Percentiles rank a stretch among this genome's conserved stretches.
Conservation (phyloP, 2,329 filamentous ascomycete species). For the Tolypocladium paradoxum region DNA sequence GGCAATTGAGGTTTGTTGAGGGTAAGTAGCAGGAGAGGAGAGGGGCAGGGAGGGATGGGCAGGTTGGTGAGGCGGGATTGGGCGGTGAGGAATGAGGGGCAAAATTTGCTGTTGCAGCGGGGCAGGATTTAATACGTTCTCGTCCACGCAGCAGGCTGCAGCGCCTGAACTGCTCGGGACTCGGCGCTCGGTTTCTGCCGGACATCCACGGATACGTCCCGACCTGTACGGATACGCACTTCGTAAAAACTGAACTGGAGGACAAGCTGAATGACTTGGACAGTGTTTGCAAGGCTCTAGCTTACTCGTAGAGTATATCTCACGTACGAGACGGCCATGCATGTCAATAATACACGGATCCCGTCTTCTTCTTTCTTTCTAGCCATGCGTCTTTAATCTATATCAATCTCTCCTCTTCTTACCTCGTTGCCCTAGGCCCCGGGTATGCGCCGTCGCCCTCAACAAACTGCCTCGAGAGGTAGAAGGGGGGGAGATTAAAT, state of each 20-base stretch:
- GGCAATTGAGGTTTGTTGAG: conserved; percentile 4
- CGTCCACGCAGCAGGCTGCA: background rate
- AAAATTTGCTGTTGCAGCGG: conserved; percentile 3
- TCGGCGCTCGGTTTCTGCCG: background rate
- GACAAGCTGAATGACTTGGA: background rate
- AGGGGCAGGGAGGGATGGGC: background rate
- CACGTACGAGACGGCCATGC: background rate
- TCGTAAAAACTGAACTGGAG: background rate
- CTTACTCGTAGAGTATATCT: background rate
- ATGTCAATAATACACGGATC: no score
- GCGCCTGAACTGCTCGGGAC: background rate
- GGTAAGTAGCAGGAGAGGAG: conserved; percentile 7
- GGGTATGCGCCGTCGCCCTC: no score
- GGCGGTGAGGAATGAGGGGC: conserved; percentile 7
- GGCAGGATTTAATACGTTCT: background rate
- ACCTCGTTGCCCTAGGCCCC: no score
- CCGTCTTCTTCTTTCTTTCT: no score
- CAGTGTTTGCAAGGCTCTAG: background rate
- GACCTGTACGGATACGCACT: no score
- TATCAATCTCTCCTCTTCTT: no score
- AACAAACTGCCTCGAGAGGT: no score
- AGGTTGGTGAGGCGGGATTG: conserved; percentile 5
- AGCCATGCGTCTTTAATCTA: no score
- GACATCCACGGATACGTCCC: background rate
- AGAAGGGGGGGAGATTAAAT: no score